Evolutionary conservation across 495 filamentous ascomycete species (phyloP).

Genomic region (Penicillium paxilli): DNA sequence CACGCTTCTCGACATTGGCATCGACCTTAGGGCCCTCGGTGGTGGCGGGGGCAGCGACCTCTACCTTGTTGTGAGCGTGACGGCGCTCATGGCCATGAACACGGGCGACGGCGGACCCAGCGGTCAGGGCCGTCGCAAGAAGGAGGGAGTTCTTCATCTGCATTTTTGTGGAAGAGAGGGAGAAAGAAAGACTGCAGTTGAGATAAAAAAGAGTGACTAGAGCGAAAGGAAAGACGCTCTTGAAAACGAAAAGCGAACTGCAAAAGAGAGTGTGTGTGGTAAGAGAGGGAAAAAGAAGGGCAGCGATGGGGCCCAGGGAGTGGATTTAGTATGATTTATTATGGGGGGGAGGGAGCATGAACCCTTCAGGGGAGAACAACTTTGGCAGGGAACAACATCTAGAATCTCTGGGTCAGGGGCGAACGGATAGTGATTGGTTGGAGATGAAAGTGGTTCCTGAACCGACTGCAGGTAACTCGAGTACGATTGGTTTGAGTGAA

Average conservation of each 20-base stretch:
- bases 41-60: slow-evolving; percentile 36
- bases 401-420: slow-evolving; percentile 10
- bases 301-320: slow-evolving; percentile 11
- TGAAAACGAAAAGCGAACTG: slow-evolving; percentile 12
- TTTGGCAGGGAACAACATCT: background rate
- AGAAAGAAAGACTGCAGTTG: slow-evolving; percentile 18
- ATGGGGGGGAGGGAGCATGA: slow-evolving; percentile 7
- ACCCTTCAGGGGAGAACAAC: slow-evolving; percentile 5
- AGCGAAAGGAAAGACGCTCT: slow-evolving; percentile 26
- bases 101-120: slow-evolving; percentile 42
- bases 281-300: slow-evolving; percentile 18
- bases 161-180: slow-evolving; percentile 24
- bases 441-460: slow-evolving; percentile 11
- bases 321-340: slow-evolving; percentile 15
- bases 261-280: slow-evolving; percentile 30
- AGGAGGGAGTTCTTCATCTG: slow-evolving; percentile 43
- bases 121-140: slow-evolving; percentile 42
- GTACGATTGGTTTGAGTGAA: background rate
- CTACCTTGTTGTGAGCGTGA: slow-evolving; percentile 34
- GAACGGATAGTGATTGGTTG: slow-evolving; percentile 5
- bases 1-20: slow-evolving; percentile 46
- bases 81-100: slow-evolving; percentile 49
- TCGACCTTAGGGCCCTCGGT: slow-evolving; percentile 61
- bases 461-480: background rate
- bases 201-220: slow-evolving; percentile 26